Base-by-base conservation (phyloP, 345 rosid species). In the Euphorbia tirucalli region DNA sequence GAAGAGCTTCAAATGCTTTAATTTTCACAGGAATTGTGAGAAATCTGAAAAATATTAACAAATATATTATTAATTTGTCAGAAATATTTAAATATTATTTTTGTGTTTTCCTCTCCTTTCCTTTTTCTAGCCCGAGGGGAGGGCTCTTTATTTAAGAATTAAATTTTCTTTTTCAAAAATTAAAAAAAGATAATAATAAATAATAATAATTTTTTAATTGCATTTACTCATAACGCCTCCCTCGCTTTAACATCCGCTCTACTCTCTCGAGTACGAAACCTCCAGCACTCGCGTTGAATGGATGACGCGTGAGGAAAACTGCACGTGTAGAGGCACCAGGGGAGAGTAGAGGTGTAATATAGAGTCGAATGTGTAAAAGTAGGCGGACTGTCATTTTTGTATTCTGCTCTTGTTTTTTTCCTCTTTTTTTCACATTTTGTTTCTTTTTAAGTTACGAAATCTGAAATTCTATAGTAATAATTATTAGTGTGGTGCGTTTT, bases 41-140 rank as follows among this genome's bases (percentile, higher is more conserved):
- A 73, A 54, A 48, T 74, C 76, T 56, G 30, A 56, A 65, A 41
- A 46, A 30, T 66, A 48, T 67, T 46, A 43, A 44, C 8, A n/a
- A 10, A 66, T 41, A 58, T 19, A 55, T 41, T 57, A 41, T 54
- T 35, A 39, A 52, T 19, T 52, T 52, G 57, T 5, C 7, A 19
- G 7, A 50, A 18, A 3, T 50, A 18, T 50, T 55, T 13, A 37
- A 1, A 46, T 5, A 3, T 19, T 52, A 19, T n/a, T 70, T 72
- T n/a, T 46, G 21, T 13, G 7, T 60, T 50, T 65, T n/a, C n/a
- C n/a, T n/a, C n/a, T 65, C 28, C 0, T 14, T 18, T 10, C 14
- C 61, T 46, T 46, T 70, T 44, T 27, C 41, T 43, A 44, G 57
- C 57, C 27, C 32, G 10, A 3, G 10, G 28, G n/a, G n/a, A n/a